Evolutionary conservation across 176 grass and related monocot genomes (phyloP).

Genomic region (Oryza australiensis): DNA sequence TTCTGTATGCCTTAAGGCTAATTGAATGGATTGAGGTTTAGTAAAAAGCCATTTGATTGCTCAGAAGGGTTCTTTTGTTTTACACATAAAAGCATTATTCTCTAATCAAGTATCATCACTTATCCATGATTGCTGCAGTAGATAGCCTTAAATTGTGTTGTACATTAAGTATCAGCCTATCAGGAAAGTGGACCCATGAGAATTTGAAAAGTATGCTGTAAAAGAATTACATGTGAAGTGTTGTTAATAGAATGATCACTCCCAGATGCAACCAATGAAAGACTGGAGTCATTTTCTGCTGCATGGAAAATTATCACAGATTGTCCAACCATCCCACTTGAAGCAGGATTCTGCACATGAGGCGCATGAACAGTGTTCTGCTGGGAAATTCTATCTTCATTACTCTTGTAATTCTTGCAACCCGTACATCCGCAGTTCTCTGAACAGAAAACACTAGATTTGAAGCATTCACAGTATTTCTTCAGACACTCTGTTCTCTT

Average conservation of each 20-base stretch:
- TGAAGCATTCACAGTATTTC: constrained; percentile 55
- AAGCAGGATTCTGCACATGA: constrained; percentile 37
- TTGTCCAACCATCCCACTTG: constrained; percentile 33
- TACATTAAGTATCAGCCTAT: not conserved
- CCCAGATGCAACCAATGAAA: constrained; percentile 16
- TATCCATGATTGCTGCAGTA: constrained; percentile 4
- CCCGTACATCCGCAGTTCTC: constrained; percentile 47
- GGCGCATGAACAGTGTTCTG: constrained; percentile 22
- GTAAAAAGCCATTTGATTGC: too few relatives aligned
- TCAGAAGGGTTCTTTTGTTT: not conserved
- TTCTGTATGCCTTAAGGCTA: too few relatives aligned
- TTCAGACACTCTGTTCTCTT: constrained; percentile 52
- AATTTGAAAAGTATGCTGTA: not conserved
- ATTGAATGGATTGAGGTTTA: too few relatives aligned
- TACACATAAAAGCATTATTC: not conserved
- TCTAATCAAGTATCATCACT: not conserved
- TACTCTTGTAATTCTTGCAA: constrained; percentile 51
- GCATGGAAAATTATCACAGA: constrained; percentile 20
- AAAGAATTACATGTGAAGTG: constrained; percentile 38
- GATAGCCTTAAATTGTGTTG: not conserved
- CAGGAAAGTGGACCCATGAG: not conserved
- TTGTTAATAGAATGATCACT: constrained; percentile 25
- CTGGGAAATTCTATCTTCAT: constrained; percentile 27
- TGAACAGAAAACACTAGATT: constrained; percentile 50
- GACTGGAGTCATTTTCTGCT: constrained; percentile 15